Evolutionary conservation across 495 filamentous ascomycete species (phyloP).

Genomic region (Hyaloscypha finlandica): DNA sequence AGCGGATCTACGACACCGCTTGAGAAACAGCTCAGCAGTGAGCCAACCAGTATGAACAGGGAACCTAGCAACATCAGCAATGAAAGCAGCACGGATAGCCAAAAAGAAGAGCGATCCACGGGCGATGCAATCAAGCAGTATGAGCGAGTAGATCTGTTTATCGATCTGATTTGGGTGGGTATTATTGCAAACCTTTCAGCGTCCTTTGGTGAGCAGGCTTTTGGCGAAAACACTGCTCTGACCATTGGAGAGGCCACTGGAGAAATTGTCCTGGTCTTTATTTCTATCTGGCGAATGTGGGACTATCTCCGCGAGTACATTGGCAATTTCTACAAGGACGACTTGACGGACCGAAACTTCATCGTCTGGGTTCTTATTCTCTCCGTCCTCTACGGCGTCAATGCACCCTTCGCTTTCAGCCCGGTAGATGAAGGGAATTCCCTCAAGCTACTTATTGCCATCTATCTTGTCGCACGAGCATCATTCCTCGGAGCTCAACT

Average conservation of each 20-base stretch:
- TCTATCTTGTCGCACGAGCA: constrained; percentile 17
- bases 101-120: constrained; percentile 18
- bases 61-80: not conserved
- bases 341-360: constrained; percentile 22
- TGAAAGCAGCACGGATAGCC: not conserved
- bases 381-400: constrained; percentile 27
- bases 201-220: constrained; percentile 20
- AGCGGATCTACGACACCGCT: constrained; percentile 32
- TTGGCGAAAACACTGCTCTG: constrained; percentile 6
- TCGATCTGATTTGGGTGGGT: constrained; percentile 31
- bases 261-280: constrained; percentile 27
- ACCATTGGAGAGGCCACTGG: constrained; percentile 11
- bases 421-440: constrained; percentile 16
- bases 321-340: constrained; percentile 27
- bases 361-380: constrained; percentile 29
- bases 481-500: constrained; percentile 21
- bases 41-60: not conserved
- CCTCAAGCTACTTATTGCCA: constrained; percentile 19
- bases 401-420: constrained; percentile 23
- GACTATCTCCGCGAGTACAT: constrained; percentile 22
- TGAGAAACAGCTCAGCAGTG: not conserved
- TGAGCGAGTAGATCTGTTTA: constrained; percentile 25
- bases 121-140: constrained; percentile 19
- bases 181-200: constrained; percentile 30
- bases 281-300: constrained; percentile 31